Percentiles rank a stretch among this genome's conserved stretches.
Conservation (phyloP, 768 basidiomycete genomes). For the Amanita fuliginea region DNA sequence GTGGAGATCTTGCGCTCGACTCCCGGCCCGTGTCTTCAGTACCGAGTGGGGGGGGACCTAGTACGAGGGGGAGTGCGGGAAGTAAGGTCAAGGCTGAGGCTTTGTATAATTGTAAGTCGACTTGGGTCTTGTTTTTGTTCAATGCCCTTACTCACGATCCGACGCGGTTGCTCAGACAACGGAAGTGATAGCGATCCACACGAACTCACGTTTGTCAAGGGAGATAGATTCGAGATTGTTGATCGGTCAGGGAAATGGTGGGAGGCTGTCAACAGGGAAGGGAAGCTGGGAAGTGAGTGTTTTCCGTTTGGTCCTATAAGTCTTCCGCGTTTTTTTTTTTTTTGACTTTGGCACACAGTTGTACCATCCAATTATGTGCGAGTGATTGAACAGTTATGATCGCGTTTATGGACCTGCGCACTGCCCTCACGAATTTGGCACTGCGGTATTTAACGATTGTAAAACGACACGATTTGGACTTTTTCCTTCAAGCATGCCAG, state of each 20-base stretch:
- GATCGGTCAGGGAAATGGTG: slow-evolving; percentile 83
- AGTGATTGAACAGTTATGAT: slow-evolving; percentile 1
- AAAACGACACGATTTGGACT: no score
- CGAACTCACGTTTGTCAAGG: slow-evolving; percentile 79
- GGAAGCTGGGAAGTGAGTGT: slow-evolving; percentile 52
- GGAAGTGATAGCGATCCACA: slow-evolving; percentile 71
- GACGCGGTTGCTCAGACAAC: slow-evolving; percentile 36
- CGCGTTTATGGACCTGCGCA: neutral
- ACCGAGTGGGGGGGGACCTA: slow-evolving; percentile 14
- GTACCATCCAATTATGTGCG: slow-evolving; percentile 31
- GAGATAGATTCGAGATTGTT: slow-evolving; percentile 72
- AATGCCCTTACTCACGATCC: neutral
- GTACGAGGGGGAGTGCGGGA: neutral
- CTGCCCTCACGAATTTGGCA: no score
- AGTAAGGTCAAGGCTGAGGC: slow-evolving; percentile 15
- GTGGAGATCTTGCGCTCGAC: neutral
- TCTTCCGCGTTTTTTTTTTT: neutral
- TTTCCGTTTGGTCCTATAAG: neutral
- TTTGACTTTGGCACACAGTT: slow-evolving; percentile 14
- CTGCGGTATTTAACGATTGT: no score
- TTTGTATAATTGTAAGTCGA: slow-evolving; percentile 35
- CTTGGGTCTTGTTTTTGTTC: neutral
- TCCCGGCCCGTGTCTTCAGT: neutral
- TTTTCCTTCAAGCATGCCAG: no score
- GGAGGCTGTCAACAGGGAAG: slow-evolving; percentile 63